Evolutionary conservation across 1,284 basidiomycete species (phyloP).

Genomic region (Marasmius oreades): DNA sequence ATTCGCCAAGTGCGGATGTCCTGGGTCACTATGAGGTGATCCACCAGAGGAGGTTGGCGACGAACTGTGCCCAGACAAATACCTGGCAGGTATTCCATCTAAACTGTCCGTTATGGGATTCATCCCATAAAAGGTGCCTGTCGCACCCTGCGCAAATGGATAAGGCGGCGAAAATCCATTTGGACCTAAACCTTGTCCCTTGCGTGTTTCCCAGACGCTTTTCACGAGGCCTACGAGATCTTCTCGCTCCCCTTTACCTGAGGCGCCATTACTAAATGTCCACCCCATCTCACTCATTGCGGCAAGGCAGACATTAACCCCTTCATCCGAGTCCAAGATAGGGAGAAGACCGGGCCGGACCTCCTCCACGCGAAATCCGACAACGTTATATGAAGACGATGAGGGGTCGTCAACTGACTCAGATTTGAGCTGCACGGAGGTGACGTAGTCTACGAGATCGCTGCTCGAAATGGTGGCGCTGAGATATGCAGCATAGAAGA

Average conservation of each 20-base stretch:
- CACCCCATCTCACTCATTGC: conserved; percentile 78
- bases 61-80: not conserved
- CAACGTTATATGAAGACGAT: not conserved
- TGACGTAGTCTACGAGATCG: conserved; percentile 13
- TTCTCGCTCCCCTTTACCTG: conserved; percentile 49
- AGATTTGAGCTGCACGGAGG: conserved; percentile 26
- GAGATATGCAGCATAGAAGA: conserved; percentile 75
- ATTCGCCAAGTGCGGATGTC: not conserved
- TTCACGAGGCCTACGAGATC: conserved; percentile 46
- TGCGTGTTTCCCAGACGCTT: conserved; percentile 53
- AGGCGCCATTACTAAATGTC: conserved; percentile 66
- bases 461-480: conserved; percentile 54
- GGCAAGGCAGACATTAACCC: conserved; percentile 64
- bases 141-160: conserved; percentile 1
- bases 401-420: conserved; percentile 29
- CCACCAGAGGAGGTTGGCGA: not conserved
- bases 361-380: conserved; percentile 8
- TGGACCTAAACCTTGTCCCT: conserved; percentile 19
- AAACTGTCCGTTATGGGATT: not conserved
- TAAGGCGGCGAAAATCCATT: conserved; percentile 12
- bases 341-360: conserved; percentile 12
- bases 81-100: not conserved
- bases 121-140: not conserved
- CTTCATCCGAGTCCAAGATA: conserved; percentile 54
- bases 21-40: not conserved